Conservation (phyloP, 1,139 yeast genomes). For the Yamadazyma kanchanaburiensis region DNA sequence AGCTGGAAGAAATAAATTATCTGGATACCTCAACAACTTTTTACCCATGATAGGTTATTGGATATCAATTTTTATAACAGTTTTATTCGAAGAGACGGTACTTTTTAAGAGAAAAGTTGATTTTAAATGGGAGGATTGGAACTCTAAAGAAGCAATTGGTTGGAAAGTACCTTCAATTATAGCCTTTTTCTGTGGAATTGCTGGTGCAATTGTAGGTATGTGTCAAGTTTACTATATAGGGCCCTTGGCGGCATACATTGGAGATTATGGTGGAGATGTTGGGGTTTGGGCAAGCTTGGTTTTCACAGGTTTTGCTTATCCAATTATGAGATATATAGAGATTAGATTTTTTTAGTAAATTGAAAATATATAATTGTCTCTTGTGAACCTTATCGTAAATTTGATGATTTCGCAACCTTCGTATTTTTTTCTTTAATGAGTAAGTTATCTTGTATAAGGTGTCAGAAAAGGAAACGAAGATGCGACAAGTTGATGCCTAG, state of each 20-base stretch:
- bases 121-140: slow-evolving; percentile 58
- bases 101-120: slow-evolving; percentile 63
- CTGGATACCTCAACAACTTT: slow-evolving; percentile 37
- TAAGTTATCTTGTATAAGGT: neutral
- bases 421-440: no score
- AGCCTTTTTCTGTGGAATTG: slow-evolving; percentile 80
- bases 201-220: slow-evolving; percentile 87
- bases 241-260: slow-evolving; percentile 59
- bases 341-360: no score
- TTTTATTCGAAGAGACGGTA: slow-evolving; percentile 73
- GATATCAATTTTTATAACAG: slow-evolving; percentile 77
- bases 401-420: no score
- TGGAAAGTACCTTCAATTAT: slow-evolving; percentile 72
- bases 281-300: slow-evolving; percentile 82
- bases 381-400: no score
- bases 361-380: no score
- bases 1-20: slow-evolving; percentile 18
- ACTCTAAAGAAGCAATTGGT: slow-evolving; percentile 59
- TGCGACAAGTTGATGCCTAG: neutral
- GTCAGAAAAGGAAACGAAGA: neutral
- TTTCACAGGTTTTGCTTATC: slow-evolving; percentile 61
- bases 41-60: slow-evolving; percentile 91
- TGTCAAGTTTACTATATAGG: slow-evolving; percentile 81
- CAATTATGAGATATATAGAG: slow-evolving; percentile 25
- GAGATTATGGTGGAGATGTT: slow-evolving; percentile 75